Evolutionary conservation across 2,329 filamentous ascomycete species (phyloP).

Genomic region (Hortaea sp.): DNA sequence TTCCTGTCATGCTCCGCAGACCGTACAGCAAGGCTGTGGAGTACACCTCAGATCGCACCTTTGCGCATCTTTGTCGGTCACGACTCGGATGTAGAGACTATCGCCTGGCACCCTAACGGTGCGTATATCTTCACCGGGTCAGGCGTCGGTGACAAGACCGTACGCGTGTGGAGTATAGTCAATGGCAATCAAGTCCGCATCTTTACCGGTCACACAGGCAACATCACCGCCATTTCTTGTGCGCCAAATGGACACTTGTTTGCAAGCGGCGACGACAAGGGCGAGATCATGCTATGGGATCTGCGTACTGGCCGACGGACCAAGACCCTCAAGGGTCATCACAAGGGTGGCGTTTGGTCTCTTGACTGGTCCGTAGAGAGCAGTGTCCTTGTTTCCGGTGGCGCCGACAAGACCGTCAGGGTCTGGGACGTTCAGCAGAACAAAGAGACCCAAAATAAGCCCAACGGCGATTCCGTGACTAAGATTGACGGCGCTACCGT

Average conservation of each 20-base stretch:
- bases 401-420: slow-evolving; percentile 83
- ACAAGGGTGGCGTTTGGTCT: slow-evolving; percentile 86
- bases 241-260: slow-evolving; percentile 80
- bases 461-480: slow-evolving; percentile 1
- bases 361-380: slow-evolving; percentile 91
- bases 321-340: slow-evolving; percentile 90
- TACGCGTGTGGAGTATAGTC: slow-evolving; percentile 93
- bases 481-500: slow-evolving; percentile 4
- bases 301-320: slow-evolving; percentile 73
- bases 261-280: slow-evolving; percentile 80
- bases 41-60: slow-evolving; percentile 82
- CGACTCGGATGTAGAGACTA: slow-evolving; percentile 79
- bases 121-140: slow-evolving; percentile 89
- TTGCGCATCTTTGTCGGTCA: slow-evolving; percentile 85
- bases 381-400: slow-evolving; percentile 78
- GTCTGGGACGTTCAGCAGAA: slow-evolving; percentile 77
- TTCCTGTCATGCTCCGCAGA: slow-evolving; percentile 83
- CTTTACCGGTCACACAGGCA: slow-evolving; percentile 83
- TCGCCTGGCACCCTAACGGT: slow-evolving; percentile 93
- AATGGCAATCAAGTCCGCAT: slow-evolving; percentile 81
- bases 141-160: slow-evolving; percentile 65
- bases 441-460: slow-evolving; percentile 12
- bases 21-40: slow-evolving; percentile 82
- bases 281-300: slow-evolving; percentile 92
- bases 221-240: slow-evolving; percentile 75